phyloP scores from a whole-genome alignment of 345 rosid species.

The Aurinia saxatilis region DNA sequence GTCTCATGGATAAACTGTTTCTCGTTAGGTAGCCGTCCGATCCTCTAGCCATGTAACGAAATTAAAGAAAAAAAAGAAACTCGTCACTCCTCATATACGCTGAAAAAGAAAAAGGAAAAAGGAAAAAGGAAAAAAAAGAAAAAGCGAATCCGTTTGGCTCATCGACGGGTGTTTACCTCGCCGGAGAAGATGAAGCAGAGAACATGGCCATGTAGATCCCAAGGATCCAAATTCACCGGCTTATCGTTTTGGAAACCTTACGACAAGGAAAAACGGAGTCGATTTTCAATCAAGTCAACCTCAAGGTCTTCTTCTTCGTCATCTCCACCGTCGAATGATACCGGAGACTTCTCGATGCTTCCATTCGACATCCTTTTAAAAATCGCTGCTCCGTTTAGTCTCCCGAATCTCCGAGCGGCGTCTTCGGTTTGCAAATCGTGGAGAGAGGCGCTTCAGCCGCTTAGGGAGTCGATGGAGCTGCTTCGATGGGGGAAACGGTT shows the following conservation, averaged over 20 bases:
- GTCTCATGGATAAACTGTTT: neutral
- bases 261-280: slow-evolving; percentile 17
- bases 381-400: slow-evolving; percentile 64
- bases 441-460: slow-evolving; percentile 73
- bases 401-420: slow-evolving; percentile 54
- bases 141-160: slow-evolving; percentile 10
- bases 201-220: slow-evolving; percentile 48
- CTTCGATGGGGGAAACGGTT: slow-evolving; percentile 73
- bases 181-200: slow-evolving; percentile 40
- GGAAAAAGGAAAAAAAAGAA: neutral
- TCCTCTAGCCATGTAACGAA: neutral
- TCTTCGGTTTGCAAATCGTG: slow-evolving; percentile 78
- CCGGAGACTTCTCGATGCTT: slow-evolving; percentile 54
- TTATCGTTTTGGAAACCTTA: slow-evolving; percentile 14
- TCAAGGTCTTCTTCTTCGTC: slow-evolving; percentile 6
- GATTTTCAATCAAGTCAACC: slow-evolving; percentile 14
- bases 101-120: neutral
- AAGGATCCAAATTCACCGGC: slow-evolving; percentile 34
- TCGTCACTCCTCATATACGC: neutral
- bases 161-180: slow-evolving; percentile 16
- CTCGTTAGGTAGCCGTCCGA: slow-evolving; percentile 12
- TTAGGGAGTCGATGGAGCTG: slow-evolving; percentile 80
- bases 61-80: neutral
- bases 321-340: neutral
- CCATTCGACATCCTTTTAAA: slow-evolving; percentile 60